Evolutionary conservation across 495 filamentous ascomycete species (phyloP).

Genomic region (Talaromyces ruber): DNA sequence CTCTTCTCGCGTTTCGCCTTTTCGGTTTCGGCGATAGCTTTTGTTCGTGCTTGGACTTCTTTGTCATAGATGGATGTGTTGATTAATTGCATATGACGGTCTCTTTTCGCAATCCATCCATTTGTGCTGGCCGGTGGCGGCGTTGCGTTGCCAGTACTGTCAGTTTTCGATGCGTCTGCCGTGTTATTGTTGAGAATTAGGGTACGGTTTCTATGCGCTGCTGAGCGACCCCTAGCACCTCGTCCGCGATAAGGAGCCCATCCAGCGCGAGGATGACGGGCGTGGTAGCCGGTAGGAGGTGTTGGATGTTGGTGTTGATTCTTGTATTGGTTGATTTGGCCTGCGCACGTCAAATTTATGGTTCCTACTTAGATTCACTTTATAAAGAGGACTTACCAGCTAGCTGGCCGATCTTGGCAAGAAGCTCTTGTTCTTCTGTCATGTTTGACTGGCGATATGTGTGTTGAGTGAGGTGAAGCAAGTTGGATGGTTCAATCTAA

Average conservation of each 20-base stretch:
- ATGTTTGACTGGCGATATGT: constrained; percentile 27
- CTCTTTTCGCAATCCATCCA: constrained; percentile 69
- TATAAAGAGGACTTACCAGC: constrained; percentile 45
- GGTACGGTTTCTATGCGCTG: constrained; percentile 57
- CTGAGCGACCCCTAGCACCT: constrained; percentile 34
- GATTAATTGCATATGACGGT: constrained; percentile 84
- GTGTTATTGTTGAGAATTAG: constrained; percentile 59
- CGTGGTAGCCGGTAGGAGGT: constrained; percentile 10
- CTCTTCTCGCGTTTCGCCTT: constrained; percentile 49
- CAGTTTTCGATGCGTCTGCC: constrained; percentile 2
- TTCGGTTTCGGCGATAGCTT: constrained; percentile 65
- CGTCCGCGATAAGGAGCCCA: constrained; percentile 39
- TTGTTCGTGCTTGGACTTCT: constrained; percentile 57
- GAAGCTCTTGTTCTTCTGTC: constrained; percentile 67
- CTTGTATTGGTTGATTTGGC: constrained; percentile 79
- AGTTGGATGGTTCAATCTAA: neutral
- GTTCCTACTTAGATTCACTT: neutral
- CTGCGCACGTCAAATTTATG: constrained; percentile 30
- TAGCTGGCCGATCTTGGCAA: constrained; percentile 67
- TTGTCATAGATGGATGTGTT: constrained; percentile 77
- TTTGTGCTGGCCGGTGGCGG: constrained; percentile 24
- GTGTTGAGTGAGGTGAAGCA: constrained; percentile 8
- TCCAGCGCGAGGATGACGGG: constrained; percentile 34
- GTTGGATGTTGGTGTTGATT: constrained; percentile 41
- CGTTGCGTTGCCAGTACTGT: constrained; percentile 20